Percentiles rank a stretch among this genome's conserved stretches.
These are phyloP conservation scores for Alternaria atra DNA, from an alignment of 2,329 filamentous ascomycete genomes.

Conservation along the genomic window DNA sequence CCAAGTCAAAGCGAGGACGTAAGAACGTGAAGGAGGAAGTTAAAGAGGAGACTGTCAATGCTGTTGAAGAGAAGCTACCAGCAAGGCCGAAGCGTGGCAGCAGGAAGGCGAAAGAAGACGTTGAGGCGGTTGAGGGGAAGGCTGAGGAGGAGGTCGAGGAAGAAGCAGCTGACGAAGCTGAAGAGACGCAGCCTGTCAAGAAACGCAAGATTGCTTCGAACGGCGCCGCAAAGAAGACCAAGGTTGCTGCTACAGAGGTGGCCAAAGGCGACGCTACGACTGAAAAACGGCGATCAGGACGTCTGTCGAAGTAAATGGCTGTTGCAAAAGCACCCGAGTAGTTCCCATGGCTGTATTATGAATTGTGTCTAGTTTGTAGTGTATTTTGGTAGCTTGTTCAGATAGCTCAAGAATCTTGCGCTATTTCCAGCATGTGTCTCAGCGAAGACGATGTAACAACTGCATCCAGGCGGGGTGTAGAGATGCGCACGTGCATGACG, in stretches of 20 bases:
- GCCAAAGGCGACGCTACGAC: constrained; percentile 24
- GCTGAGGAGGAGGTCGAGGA: constrained; percentile 25
- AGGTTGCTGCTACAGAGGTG: constrained; percentile 15
- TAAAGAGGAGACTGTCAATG: constrained; percentile 25
- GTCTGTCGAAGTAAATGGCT: constrained; percentile 22
- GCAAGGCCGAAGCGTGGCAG: constrained; percentile 12
- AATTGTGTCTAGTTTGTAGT: neutral
- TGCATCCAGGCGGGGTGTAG: constrained; percentile 5
- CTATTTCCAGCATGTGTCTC: neutral
- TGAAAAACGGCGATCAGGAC: constrained; percentile 36
- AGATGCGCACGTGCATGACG: constrained; percentile 30
- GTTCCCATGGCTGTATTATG: neutral
- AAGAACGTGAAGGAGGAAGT: constrained; percentile 37
- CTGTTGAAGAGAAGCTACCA: constrained; percentile 31
- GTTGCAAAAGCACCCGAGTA: neutral
- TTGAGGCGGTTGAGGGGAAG: constrained; percentile 27
- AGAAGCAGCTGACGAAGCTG: constrained; percentile 39
- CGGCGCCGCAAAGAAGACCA: constrained; percentile 22
- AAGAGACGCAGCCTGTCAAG: constrained; percentile 31
- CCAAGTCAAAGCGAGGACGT: constrained; percentile 31
- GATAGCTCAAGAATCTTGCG: neutral
- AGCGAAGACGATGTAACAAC: neutral
- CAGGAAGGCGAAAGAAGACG: constrained; percentile 24
- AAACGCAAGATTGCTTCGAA: constrained; percentile 34
- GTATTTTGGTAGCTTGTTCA: neutral